These are phyloP conservation scores for Colletotrichum destructivum DNA, from an alignment of 2,329 filamentous ascomycete species.

Conservation along the genomic window DNA sequence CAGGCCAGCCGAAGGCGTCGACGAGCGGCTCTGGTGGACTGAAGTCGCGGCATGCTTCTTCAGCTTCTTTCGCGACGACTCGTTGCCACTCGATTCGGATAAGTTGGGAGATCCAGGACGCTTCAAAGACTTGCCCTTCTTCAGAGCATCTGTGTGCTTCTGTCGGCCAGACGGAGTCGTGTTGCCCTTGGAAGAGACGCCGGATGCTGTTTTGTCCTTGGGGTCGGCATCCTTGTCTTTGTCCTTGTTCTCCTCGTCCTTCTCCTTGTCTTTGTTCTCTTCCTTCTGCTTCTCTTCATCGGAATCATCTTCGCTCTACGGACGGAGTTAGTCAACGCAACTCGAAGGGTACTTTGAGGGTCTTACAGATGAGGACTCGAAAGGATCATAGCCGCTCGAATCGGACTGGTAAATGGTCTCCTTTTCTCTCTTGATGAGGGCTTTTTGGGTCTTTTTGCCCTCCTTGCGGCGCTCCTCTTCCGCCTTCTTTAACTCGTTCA, in stretches of 20 bases:
- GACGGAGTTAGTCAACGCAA: constrained; percentile 42
- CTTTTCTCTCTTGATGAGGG: constrained; percentile 86
- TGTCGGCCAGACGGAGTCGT: constrained; percentile 69
- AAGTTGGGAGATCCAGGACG: constrained; percentile 88
- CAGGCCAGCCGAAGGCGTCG: constrained; percentile 67
- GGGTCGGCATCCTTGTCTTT: constrained; percentile 74
- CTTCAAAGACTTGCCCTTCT: constrained; percentile 79
- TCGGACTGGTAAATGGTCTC: constrained; percentile 89
- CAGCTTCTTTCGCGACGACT: constrained; percentile 87
- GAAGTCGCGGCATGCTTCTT: constrained; percentile 72
- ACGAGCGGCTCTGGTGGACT: constrained; percentile 66
- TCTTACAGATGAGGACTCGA: constrained; percentile 54
- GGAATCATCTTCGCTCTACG: constrained; percentile 65
- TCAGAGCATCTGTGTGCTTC: constrained; percentile 61
- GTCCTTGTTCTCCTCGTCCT: constrained; percentile 68
- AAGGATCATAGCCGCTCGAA: constrained; percentile 61
- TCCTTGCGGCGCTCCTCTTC: constrained; percentile 78
- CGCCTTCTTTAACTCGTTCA: constrained; percentile 78
- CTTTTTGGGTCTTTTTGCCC: constrained; percentile 85
- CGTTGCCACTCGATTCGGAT: constrained; percentile 93
- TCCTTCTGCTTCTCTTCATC: constrained; percentile 52
- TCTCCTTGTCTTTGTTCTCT: constrained; percentile 45
- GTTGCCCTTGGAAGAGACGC: constrained; percentile 78
- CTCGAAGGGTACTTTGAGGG: background rate
- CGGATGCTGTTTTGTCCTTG: constrained; percentile 67